Base-by-base conservation (phyloP, 2,329 filamentous ascomycete genomes). In the Trichocomaceae sp. region DNA sequence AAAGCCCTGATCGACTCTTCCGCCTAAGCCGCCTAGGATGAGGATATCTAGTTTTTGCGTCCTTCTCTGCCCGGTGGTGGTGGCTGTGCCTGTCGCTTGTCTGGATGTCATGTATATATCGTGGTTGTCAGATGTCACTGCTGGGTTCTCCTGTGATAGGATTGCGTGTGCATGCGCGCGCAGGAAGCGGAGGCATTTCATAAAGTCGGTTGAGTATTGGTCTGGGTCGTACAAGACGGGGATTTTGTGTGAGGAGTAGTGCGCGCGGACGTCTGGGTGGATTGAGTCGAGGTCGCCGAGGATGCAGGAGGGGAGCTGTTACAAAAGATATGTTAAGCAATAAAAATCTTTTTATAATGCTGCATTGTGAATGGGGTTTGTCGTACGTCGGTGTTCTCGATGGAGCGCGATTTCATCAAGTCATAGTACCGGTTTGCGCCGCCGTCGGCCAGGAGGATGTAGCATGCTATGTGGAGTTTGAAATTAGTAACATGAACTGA, bases 201-300 rank as follows among this genome's bases (percentile, higher is more conserved):
- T 85, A 63, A 97, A 96, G 70, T 99, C 93, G 26, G 93, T 96
- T 19, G 85, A 87, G 62, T 95, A 82, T 70, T 97, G 89, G 66
- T 95, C 88, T n/a, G 77, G 69, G 59, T 92, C 84, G 62, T 83
- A 75, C 60, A 89, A 78, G 52, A 97, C 77, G 12, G 77, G 66
- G 1, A 89, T 80, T 26, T 77, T 69, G 51, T 79, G 77, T 20
- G 76, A 73, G 33, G 79, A 76, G 72, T 91, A 95, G 71, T 87
- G 86, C n/a, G 77, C 64, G 51, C 78, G 78, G 10, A 87, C 80
- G 12, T 81, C 72, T 9, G 82, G 75, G 2, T 74, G 74, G 17
- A 97, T 75, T 3, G 92, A 96, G 73, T 99, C 93, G 9, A 99
- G 79, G 68, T 99, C 93, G 47, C 93, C 93, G 62, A 95, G 84